Conservation (phyloP, 1,284 basidiomycete genomes). For the Xerocomus nothofagi region DNA sequence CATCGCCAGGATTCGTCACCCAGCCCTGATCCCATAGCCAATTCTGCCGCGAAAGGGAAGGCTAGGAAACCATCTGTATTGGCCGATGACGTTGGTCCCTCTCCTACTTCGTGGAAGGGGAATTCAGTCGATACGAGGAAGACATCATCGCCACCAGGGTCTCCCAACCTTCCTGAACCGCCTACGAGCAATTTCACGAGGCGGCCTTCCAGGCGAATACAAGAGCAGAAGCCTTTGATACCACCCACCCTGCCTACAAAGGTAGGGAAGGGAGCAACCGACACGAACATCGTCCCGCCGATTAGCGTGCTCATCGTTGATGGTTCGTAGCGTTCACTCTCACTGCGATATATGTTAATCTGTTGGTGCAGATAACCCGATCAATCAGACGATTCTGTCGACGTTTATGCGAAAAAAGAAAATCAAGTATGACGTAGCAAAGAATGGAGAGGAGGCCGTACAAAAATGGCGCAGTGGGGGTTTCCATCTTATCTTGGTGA, state of each 20-base stretch:
- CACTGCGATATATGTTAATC: slow-evolving; percentile 15
- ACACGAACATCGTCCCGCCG: slow-evolving; percentile 79
- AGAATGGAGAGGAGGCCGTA: slow-evolving; percentile 94
- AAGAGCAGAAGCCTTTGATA: slow-evolving; percentile 31
- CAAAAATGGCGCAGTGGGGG: slow-evolving; percentile 93
- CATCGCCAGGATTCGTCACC: slow-evolving; percentile 30
- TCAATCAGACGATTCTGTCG: slow-evolving; percentile 95
- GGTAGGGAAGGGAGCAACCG: slow-evolving; percentile 31
- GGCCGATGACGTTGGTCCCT: slow-evolving; percentile 26
- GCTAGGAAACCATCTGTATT: slow-evolving; percentile 32
- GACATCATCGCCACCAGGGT: slow-evolving; percentile 36
- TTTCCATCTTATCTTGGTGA: slow-evolving; percentile 94
- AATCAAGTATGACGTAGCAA: slow-evolving; percentile 94
- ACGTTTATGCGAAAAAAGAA: slow-evolving; percentile 97
- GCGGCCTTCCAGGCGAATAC: slow-evolving; percentile 29
- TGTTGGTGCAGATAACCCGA: slow-evolving; percentile 82
- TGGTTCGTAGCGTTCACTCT: slow-evolving; percentile 52
- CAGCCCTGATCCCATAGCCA: slow-evolving; percentile 20
- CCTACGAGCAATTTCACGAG: slow-evolving; percentile 27
- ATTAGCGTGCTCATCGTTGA: slow-evolving; percentile 97
- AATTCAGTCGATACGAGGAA: slow-evolving; percentile 35
- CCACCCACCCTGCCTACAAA: slow-evolving; percentile 23
- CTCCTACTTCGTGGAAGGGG: slow-evolving; percentile 28
- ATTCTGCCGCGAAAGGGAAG: slow-evolving; percentile 23
- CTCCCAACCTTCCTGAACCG: slow-evolving; percentile 32